Conservation (phyloP, 495 filamentous ascomycete species). For the Hypomontagnella submonticulosa region DNA sequence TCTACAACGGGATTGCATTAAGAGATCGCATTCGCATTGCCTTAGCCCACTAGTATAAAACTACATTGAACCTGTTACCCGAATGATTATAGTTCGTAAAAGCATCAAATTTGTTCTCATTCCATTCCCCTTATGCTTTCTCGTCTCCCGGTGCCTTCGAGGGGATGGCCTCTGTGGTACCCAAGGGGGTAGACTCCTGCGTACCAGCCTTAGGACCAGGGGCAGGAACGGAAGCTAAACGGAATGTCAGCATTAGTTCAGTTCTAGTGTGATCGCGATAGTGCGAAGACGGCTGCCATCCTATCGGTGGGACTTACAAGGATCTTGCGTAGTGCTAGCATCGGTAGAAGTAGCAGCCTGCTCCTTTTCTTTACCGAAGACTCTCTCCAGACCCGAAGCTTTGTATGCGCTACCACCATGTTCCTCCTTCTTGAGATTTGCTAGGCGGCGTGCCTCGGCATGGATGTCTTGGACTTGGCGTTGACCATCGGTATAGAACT, state of each 20-base stretch:
- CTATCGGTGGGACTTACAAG: constrained; percentile 35
- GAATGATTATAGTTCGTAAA: constrained; percentile 31
- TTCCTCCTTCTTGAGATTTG: constrained; percentile 84
- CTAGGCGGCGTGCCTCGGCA: constrained; percentile 84
- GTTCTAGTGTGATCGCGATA: background rate
- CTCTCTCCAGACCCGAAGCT: constrained; percentile 58
- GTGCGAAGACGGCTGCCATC: background rate
- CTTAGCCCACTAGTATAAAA: constrained; percentile 22
- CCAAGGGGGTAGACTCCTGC: constrained; percentile 29
- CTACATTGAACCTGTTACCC: constrained; percentile 19
- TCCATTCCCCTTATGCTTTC: constrained; percentile 25
- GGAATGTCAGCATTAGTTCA: background rate
- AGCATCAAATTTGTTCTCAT: constrained; percentile 9
- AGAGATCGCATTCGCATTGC: constrained; percentile 11
- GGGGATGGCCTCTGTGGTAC: constrained; percentile 33
- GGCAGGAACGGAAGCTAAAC: constrained; percentile 31
- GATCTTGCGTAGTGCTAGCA: constrained; percentile 38
- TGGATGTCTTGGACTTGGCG: constrained; percentile 95
- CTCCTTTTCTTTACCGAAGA: constrained; percentile 58
- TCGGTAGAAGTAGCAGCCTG: constrained; percentile 45
- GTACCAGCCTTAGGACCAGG: constrained; percentile 41
- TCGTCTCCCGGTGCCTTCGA: constrained; percentile 39
- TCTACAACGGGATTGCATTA: background rate
- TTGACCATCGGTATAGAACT: constrained; percentile 83
- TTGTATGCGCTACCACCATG: constrained; percentile 60